Evolutionary conservation across 75 land plant species (phyloP).

Genomic region (Cupressus sempervirens): DNA sequence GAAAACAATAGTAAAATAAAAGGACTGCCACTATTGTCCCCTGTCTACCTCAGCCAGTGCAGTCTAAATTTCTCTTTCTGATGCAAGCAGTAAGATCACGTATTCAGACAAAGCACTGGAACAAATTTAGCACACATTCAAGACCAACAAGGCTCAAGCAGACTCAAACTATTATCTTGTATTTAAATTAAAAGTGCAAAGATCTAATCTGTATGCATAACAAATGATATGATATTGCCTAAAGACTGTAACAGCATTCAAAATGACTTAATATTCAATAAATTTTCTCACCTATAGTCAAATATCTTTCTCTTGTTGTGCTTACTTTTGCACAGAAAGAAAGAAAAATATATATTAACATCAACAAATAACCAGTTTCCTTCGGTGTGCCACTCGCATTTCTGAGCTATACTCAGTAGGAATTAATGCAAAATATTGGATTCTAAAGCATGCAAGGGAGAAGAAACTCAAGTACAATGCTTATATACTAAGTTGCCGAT

Average conservation of each 20-base stretch:
- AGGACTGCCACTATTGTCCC: not conserved
- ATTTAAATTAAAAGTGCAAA: not conserved
- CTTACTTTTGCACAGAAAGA: not conserved
- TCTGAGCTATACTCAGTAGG: too few species aligned
- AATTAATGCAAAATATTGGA: too few species aligned
- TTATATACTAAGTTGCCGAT: too few species aligned
- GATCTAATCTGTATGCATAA: not conserved
- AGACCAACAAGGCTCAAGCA: not conserved
- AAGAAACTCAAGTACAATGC: too few species aligned
- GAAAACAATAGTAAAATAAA: not conserved
- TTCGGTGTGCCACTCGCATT: too few species aligned
- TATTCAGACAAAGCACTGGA: not conserved
- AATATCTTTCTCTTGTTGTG: not conserved
- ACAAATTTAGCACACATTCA: not conserved
- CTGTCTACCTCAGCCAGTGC: conserved; percentile 1
- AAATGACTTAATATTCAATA: not conserved
- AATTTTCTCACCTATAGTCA: not conserved
- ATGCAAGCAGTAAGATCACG: not conserved
- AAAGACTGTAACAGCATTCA: not conserved
- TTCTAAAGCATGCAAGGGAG: too few species aligned
- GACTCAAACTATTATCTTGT: not conserved
- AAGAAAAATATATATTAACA: not conserved
- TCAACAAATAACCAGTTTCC: not conserved
- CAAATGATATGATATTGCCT: not conserved
- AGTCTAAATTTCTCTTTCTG: not conserved